Percentiles rank a stretch among this genome's conserved stretches.
These are phyloP conservation scores for Teratosphaeria pseudoeucalypti DNA, from an alignment of 2,329 filamentous ascomycete species.

Conservation along the genomic window DNA sequence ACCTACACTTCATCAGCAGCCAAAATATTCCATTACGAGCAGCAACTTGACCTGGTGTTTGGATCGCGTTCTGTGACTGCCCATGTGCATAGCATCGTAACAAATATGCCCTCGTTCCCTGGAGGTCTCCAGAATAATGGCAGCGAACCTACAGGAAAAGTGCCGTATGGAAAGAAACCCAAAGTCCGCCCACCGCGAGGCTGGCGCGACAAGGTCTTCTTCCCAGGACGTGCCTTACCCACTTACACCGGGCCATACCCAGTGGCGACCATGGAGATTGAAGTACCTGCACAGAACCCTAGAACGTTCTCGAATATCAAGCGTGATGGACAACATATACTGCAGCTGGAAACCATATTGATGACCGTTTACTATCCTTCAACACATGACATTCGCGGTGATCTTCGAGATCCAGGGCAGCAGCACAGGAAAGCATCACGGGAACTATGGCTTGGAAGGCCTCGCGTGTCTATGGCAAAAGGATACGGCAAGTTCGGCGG, in stretches of 20 bases:
- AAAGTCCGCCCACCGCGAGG: slow-evolving; percentile 37
- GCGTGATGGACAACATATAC: slow-evolving; percentile 35
- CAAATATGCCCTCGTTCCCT: neutral
- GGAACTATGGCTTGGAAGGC: slow-evolving; percentile 53
- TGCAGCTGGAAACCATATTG: slow-evolving; percentile 50
- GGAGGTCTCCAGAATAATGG: slow-evolving; percentile 6
- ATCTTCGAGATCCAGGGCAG: slow-evolving; percentile 21
- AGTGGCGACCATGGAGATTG: slow-evolving; percentile 45
- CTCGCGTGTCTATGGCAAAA: slow-evolving; percentile 44
- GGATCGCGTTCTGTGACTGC: neutral
- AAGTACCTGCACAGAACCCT: slow-evolving; percentile 40
- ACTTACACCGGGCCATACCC: slow-evolving; percentile 44
- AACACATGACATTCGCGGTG: slow-evolving; percentile 17
- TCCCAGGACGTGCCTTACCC: slow-evolving; percentile 37
- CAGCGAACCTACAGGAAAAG: slow-evolving; percentile 9
- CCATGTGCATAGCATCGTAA: neutral
- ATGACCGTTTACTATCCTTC: slow-evolving; percentile 58
- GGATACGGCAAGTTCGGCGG: slow-evolving; percentile 55
- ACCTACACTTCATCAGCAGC: neutral
- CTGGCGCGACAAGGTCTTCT: slow-evolving; percentile 37
- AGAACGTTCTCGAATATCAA: slow-evolving; percentile 42
- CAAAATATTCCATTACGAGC: neutral
- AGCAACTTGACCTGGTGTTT: neutral
- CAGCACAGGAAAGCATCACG: slow-evolving; percentile 35
- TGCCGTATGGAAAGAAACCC: slow-evolving; percentile 38